Evolutionary conservation across 2,329 filamentous ascomycete species (phyloP).

Genomic region (Fusarium dlaminii): DNA sequence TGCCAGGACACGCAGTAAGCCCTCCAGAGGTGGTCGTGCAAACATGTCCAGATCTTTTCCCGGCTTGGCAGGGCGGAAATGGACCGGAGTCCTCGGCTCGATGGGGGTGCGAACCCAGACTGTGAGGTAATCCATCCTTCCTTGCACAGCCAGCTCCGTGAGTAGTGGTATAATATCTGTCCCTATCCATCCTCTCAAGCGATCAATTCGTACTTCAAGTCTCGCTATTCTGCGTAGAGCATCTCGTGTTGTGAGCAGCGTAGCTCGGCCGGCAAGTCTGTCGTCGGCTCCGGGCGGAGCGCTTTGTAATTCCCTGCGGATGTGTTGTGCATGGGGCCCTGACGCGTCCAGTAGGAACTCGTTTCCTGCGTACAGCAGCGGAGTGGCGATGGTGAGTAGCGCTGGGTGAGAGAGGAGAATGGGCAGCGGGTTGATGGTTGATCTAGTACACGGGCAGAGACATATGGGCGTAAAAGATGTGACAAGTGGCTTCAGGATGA

Average conservation of each 20-base stretch:
- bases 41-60: constrained; percentile 35
- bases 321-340: constrained; percentile 41
- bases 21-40: constrained; percentile 44
- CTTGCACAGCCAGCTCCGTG: constrained; percentile 46
- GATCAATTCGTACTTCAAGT: constrained; percentile 44
- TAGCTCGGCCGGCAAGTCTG: constrained; percentile 10
- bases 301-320: constrained; percentile 38
- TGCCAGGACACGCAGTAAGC: constrained; percentile 53
- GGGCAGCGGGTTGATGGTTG: constrained; percentile 38
- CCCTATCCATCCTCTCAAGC: constrained; percentile 47
- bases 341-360: constrained; percentile 45
- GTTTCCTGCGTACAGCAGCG: constrained; percentile 47
- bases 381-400: constrained; percentile 46
- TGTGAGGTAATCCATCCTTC: constrained; percentile 42
- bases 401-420: constrained; percentile 48
- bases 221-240: constrained; percentile 41
- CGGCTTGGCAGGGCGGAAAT: constrained; percentile 8
- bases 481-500: constrained; percentile 46
- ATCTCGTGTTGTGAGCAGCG: constrained; percentile 38
- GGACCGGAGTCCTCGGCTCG: constrained; percentile 11
- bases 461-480: constrained; percentile 35
- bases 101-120: constrained; percentile 29
- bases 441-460: constrained; percentile 44
- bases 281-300: constrained; percentile 26
- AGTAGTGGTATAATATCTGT: constrained; percentile 43